Conservation (phyloP, 768 basidiomycete species). For the Amanita rimosa region DNA sequence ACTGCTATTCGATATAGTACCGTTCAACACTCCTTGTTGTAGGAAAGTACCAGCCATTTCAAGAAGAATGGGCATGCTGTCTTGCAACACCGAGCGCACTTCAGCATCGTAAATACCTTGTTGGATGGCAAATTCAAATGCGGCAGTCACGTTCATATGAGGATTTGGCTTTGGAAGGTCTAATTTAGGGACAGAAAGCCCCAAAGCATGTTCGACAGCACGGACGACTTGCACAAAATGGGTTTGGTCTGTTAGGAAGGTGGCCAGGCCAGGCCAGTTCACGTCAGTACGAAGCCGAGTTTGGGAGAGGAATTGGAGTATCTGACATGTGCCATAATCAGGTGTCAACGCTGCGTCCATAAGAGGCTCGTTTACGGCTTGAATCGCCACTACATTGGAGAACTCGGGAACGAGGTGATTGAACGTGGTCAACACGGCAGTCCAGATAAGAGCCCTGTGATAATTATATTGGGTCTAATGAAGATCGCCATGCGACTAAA, state of each 20-base stretch:
- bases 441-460: conserved; percentile 71
- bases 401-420: conserved; percentile 63
- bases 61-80: background rate
- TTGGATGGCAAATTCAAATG: conserved; percentile 13
- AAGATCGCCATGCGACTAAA: background rate
- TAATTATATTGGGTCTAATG: conserved; percentile 59
- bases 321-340: conserved; percentile 41
- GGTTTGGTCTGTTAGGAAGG: too few relatives aligned
- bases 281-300: too few relatives aligned
- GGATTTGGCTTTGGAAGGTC: conserved; percentile 11
- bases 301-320: too few relatives aligned
- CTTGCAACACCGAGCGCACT: conserved; percentile 5
- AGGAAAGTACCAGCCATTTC: background rate
- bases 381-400: conserved; percentile 51
- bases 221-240: too few relatives aligned
- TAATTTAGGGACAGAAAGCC: conserved; percentile 32
- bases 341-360: conserved; percentile 38
- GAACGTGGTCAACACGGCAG: conserved; percentile 65
- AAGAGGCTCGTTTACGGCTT: conserved; percentile 73
- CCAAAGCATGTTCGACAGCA: conserved; percentile 43
- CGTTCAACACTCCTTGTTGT: background rate
- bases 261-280: too few relatives aligned
- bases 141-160: conserved; percentile 15
- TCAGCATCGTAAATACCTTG: conserved; percentile 14
- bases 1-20: background rate